phyloP scores from a whole-genome alignment of 208 protist genomes.

The Leishmania mexicana region DNA sequence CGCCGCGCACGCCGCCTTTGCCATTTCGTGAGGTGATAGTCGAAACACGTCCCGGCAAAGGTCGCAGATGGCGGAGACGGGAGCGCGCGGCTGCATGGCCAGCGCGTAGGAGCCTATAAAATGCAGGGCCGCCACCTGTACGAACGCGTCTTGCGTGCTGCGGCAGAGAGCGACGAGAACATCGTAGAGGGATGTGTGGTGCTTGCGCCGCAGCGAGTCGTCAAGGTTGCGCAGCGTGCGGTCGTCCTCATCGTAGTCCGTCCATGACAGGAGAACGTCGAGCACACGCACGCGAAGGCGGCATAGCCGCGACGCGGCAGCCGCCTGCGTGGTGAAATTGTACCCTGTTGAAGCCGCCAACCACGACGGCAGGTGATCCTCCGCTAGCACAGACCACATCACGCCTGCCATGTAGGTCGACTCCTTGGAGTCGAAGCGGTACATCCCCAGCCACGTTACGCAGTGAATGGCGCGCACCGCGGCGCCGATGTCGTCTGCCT shows the following conservation, averaged over 20 bases:
- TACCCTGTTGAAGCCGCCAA: neutral
- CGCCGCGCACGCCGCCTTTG: constrained; percentile 76
- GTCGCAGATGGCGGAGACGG: constrained; percentile 37
- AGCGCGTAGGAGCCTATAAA: constrained; percentile 54
- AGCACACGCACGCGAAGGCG: constrained; percentile 62
- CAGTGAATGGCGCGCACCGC: constrained; percentile 49
- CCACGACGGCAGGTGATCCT: constrained; percentile 7
- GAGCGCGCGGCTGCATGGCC: constrained; percentile 57
- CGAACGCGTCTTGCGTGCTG: constrained; percentile 24
- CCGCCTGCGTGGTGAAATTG: neutral
- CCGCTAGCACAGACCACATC: constrained; percentile 19
- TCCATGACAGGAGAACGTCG: constrained; percentile 76
- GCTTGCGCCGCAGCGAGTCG: constrained; percentile 25
- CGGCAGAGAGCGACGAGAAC: constrained; percentile 47
- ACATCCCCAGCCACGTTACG: constrained; percentile 71
- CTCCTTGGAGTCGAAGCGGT: constrained; percentile 71
- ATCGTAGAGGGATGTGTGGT: constrained; percentile 41
- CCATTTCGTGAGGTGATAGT: constrained; percentile 63
- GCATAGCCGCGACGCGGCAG: neutral
- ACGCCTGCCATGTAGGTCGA: constrained; percentile 35
- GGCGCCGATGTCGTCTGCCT: constrained; percentile 47
- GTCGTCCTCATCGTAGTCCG: constrained; percentile 74
- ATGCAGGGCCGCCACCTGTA: constrained; percentile 80
- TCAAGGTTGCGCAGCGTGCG: constrained; percentile 81
- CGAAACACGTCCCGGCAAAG: constrained; percentile 82